Evolutionary conservation across 106 monocot species (phyloP), one percentile per base, ranked within the genome.

Genomic region (Agapanthus africanus): DNA sequence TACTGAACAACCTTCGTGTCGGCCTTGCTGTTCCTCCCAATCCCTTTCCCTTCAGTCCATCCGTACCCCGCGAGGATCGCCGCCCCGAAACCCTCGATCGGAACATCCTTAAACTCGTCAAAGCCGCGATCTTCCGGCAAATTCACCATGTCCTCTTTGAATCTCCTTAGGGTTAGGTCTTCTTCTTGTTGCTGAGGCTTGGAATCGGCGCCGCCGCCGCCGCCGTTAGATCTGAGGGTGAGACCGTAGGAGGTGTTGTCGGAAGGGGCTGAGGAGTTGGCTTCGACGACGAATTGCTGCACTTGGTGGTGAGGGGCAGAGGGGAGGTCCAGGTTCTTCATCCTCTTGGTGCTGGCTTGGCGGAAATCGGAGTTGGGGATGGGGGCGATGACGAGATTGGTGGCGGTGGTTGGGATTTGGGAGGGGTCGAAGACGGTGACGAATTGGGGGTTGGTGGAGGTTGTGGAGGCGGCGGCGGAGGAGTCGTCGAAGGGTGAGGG

Each of bases 351-450:
- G 51, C 68, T 38, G 30, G 77, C 49, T 77, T 57, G 74, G 75
- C 75, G 62, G 77, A 64, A 23, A 57, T 79, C 80, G 64, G 73
- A 54, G 85, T 93, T 99, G 37, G 80, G 78, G 75, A 87, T 76
- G 4, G 99, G 99, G 18, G 93, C 31, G 73, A 90, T 93, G 62
- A 85, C 73, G 63, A 39, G 37, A 27, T 46, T 37, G 25, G 67
- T 0, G 19, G 51, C 66, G 44, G 80, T 34, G 36, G 80, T 15
- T 67, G 82, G 80, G 67, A 82, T 66, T 76, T 80, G 41, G 27
- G 90, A 78, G n/a, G 90, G 74, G 74, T 92, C 90, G 81, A 99
- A 99, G 8, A 67, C 87, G 59, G 90, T 93, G 77, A 99, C 85
- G 72, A 81, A 93, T 35, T 87, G 79, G 51, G 79, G 59, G 35